A percentile compares a stretch with the other conserved stretches of the same genome.
These are phyloP conservation scores for Lachnellula hyalina DNA, from an alignment of 2,329 filamentous ascomycete genomes.

Conservation along the genomic window DNA sequence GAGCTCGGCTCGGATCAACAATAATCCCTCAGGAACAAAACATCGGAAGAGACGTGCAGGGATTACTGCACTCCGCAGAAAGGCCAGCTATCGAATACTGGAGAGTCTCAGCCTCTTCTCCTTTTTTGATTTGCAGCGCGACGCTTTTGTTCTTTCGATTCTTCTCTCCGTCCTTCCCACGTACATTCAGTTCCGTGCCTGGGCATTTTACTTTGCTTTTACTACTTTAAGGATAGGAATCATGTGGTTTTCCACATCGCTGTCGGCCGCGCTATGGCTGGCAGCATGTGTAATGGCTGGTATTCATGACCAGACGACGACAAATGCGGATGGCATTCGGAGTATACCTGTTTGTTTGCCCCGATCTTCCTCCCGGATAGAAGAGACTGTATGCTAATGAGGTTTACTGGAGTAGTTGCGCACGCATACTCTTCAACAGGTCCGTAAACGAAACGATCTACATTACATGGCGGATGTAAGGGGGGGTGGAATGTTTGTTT, in stretches of 20 bases:
- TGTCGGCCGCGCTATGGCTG: conserved; percentile 29
- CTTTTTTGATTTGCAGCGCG: not conserved
- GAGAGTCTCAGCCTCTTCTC: not conserved
- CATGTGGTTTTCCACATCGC: conserved; percentile 27
- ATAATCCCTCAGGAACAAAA: not conserved
- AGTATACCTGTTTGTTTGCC: conserved; percentile 54
- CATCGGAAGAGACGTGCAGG: not conserved
- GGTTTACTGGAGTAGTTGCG: conserved; percentile 54
- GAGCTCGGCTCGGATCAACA: not conserved
- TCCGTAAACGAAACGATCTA: conserved; percentile 39
- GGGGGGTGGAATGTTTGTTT: no score
- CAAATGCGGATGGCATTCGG: conserved; percentile 45
- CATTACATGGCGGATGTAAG: not conserved
- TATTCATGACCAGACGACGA: conserved; percentile 33
- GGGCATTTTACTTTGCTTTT: not conserved
- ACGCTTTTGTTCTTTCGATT: conserved; percentile 3
- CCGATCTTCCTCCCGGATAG: not conserved
- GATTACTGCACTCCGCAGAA: not conserved
- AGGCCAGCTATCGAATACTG: conserved; percentile 10
- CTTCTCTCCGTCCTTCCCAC: not conserved
- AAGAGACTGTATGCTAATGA: conserved; percentile 18
- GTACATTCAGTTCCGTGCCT: not conserved
- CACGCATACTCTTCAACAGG: conserved; percentile 78
- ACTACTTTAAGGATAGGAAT: not conserved
- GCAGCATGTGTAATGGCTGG: conserved; percentile 31